Evolutionary conservation across 495 filamentous ascomycete species (phyloP).

Genomic region (Pseudoneurospora amorphoporcata): DNA sequence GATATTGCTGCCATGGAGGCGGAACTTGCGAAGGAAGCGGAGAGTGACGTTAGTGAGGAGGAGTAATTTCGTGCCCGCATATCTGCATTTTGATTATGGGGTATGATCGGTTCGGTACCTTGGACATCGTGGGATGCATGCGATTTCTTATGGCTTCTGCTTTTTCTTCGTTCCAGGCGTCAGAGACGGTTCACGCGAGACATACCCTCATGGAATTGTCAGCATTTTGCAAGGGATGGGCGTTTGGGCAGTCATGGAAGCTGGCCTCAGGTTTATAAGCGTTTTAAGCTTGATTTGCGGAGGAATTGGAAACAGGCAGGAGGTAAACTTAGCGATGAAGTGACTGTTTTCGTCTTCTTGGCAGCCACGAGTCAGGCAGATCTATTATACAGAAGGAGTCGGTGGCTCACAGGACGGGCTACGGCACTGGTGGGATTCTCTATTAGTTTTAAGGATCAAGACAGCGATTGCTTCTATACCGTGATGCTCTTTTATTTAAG

Average conservation of each 20-base stretch:
- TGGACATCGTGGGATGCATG: background rate
- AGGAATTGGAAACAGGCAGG: background rate
- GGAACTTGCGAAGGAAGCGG: conserved; percentile 18
- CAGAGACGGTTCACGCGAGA: background rate
- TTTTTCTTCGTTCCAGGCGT: background rate
- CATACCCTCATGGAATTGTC: background rate
- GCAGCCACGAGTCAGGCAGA: background rate
- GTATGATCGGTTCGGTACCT: background rate
- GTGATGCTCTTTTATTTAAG: no score
- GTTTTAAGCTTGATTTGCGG: background rate
- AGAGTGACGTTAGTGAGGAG: conserved; percentile 24
- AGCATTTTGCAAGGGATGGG: background rate
- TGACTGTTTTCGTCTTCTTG: background rate
- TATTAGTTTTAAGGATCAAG: no score
- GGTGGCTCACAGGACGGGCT: no score
- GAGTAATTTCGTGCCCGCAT: conserved; percentile 5
- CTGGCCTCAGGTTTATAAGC: background rate
- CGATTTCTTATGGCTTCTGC: background rate
- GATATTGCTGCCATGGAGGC: conserved; percentile 34
- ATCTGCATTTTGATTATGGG: background rate
- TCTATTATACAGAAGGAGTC: no score
- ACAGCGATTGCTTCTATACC: no score
- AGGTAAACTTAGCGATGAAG: background rate
- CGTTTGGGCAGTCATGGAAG: background rate
- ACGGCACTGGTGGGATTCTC: no score